A percentile compares a stretch with the other conserved stretches of the same genome.
phyloP scores from a whole-genome alignment of 768 basidiomycete genomes.

The Roridomyces roridus region DNA sequence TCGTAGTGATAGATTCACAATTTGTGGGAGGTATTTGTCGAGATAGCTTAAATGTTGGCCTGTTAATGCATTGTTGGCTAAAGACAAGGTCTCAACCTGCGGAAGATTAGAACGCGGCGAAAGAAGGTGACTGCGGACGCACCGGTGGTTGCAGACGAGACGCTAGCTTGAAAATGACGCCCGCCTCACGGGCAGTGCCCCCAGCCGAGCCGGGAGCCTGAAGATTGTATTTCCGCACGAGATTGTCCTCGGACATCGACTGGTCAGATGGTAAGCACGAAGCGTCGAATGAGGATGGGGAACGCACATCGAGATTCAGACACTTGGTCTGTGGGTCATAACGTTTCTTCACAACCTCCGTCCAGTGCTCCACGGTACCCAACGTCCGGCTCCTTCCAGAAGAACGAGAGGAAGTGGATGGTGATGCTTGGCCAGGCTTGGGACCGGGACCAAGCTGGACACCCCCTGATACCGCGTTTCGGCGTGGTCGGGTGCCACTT shows the following conservation, averaged over 20 bases:
- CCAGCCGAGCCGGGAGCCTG: conserved; percentile 72
- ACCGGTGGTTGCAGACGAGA: conserved; percentile 79
- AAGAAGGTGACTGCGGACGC: conserved; percentile 22
- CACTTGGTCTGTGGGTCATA: conserved; percentile 74
- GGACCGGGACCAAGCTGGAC: conserved; percentile 23
- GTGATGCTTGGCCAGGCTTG: conserved; percentile 11
- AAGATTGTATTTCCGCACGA: conserved; percentile 75
- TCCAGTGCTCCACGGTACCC: conserved; percentile 67
- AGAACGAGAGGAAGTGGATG: conserved; percentile 28
- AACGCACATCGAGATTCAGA: conserved; percentile 83
- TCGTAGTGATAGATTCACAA: conserved; percentile 82
- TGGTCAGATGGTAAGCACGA: conserved; percentile 37
- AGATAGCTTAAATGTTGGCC: conserved; percentile 68
- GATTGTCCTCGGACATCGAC: conserved; percentile 81
- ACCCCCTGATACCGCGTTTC: conserved; percentile 56
- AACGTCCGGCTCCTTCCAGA: conserved; percentile 33
- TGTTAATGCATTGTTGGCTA: conserved; percentile 74
- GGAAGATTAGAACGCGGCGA: not conserved
- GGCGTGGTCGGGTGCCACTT: conserved; percentile 59
- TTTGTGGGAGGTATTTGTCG: conserved; percentile 75
- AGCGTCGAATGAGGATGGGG: conserved; percentile 10
- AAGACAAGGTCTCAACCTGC: conserved; percentile 80
- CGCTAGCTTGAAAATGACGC: conserved; percentile 90
- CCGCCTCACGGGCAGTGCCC: conserved; percentile 67
- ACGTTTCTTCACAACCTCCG: conserved; percentile 72